phyloP scores from a whole-genome alignment of 495 filamentous ascomycete genomes.

The Daldinia decipiens region DNA sequence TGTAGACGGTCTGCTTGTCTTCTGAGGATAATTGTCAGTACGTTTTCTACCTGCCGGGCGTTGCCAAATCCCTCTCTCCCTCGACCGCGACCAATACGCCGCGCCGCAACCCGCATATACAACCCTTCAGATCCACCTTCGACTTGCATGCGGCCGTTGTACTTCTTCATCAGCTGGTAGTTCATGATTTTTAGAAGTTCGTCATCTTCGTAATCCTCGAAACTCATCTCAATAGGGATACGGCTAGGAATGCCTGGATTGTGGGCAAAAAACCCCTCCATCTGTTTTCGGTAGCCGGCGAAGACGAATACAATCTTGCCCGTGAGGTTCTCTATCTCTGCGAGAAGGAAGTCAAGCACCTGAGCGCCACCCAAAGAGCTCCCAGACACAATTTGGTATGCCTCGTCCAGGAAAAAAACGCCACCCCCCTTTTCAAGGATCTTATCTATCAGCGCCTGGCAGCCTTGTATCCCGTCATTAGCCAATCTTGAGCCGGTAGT shows the following conservation, averaged over 20 bases:
- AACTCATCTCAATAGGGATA: conserved; percentile 71
- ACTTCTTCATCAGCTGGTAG: conserved; percentile 61
- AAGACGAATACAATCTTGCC: conserved; percentile 82
- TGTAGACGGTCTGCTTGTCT: conserved; percentile 68
- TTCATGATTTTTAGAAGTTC: conserved; percentile 75
- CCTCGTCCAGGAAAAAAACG: conserved; percentile 80
- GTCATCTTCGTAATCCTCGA: conserved; percentile 73
- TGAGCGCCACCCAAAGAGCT: conserved; percentile 62
- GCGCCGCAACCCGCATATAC: conserved; percentile 70
- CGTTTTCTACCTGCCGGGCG: conserved; percentile 73
- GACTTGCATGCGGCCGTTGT: conserved; percentile 63
- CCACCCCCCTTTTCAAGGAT: conserved; percentile 70
- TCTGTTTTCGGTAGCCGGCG: conserved; percentile 79
- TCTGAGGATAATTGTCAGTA: conserved; percentile 60
- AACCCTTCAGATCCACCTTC: conserved; percentile 70
- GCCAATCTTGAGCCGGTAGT: conserved; percentile 76
- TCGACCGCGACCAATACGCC: conserved; percentile 69
- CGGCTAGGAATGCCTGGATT: conserved; percentile 80
- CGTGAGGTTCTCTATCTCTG: conserved; percentile 77
- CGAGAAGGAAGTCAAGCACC: conserved; percentile 78
- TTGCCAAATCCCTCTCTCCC: conserved; percentile 78
- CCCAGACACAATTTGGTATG: conserved; percentile 75
- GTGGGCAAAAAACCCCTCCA: conserved; percentile 83
- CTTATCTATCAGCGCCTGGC: conserved; percentile 68
- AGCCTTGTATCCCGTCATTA: conserved; percentile 66